Evolutionary conservation across 306 rosid species (phyloP), one percentile per base, ranked within the genome.

Genomic region (Fragaria ananassa): DNA sequence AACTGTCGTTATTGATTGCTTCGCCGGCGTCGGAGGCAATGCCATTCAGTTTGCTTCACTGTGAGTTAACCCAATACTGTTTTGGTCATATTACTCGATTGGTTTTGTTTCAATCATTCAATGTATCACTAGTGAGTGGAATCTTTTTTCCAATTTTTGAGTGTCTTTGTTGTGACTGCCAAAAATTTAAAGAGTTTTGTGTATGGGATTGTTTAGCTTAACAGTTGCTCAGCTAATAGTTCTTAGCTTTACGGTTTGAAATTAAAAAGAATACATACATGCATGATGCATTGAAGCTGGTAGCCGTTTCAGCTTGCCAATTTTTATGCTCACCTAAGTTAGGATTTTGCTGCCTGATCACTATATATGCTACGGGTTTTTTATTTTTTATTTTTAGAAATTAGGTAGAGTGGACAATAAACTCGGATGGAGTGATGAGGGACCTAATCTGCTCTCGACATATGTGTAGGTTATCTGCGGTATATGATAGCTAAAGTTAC

Each of bases 11-110:
- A 83, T 83, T 25, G 86, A 83, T 76, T 71, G 81, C 78, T 83
- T 83, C 18, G 76, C 78, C 4, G 86, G 86, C 14, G 78, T 75
- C 49, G 86, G 83, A 6, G 81, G 81, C 44, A 83, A 83, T 49
- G 78, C 86, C 65, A 79, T 83, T 57, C 86, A 83, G 44, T 83
- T 83, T 72, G 86, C 86, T 68, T 65, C 29, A 45, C 19, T 47
- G 86, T 82, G 44, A 74, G 45, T 39, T 12, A 56, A 17, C 45
- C 17, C 23, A 31, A 54, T 37, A 15, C 13, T 63, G 25, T 17
- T 72, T 12, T 12, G 45, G 1, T 46, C 35, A 46, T 39, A 39
- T 39, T 47, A 12, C 17, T 29, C 10, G 0, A 29, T 61, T 61
- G 10, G 6, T 39, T 66, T 66, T 68, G 72, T 10, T 42, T 23